Percentiles rank a stretch among this genome's conserved stretches.
phyloP scores from a whole-genome alignment of 495 filamentous ascomycete genomes.

The Pseudevernia furfuracea region DNA sequence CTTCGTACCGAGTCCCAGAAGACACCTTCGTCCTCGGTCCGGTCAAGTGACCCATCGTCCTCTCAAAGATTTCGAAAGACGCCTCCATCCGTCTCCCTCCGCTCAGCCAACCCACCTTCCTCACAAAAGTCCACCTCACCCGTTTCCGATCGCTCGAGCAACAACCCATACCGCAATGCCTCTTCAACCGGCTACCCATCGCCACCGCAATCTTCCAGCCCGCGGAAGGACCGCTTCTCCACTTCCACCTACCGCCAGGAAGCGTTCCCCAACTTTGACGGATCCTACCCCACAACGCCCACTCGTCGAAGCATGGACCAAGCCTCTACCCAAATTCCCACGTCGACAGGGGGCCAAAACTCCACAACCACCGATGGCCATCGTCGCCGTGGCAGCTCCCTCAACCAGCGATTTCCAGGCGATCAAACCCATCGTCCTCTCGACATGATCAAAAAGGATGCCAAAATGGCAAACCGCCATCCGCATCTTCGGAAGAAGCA shows the following conservation, averaged over 20 bases:
- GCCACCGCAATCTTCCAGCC: constrained; percentile 28
- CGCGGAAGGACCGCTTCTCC: constrained; percentile 31
- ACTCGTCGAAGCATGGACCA: constrained; percentile 22
- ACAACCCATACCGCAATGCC: constrained; percentile 37
- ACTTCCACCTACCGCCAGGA: constrained; percentile 23
- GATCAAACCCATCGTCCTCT: constrained; percentile 58
- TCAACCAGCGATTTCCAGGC: constrained; percentile 50
- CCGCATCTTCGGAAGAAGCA: constrained; percentile 56
- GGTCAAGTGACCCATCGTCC: constrained; percentile 6
- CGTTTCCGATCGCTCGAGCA: constrained; percentile 28
- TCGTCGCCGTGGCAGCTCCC: constrained; percentile 38
- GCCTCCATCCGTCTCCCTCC: constrained; percentile 11
- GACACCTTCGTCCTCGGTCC: constrained; percentile 18
- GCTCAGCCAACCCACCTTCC: background rate
- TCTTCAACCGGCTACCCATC: constrained; percentile 26
- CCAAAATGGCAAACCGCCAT: constrained; percentile 52
- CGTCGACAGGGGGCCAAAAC: constrained; percentile 24
- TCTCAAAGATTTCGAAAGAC: constrained; percentile 7
- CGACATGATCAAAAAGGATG: constrained; percentile 49
- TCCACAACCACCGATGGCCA: constrained; percentile 15
- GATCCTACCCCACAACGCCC: constrained; percentile 22
- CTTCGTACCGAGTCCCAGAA: constrained; percentile 18
- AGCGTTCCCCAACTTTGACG: constrained; percentile 27
- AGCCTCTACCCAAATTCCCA: constrained; percentile 26
- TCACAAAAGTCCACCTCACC: constrained; percentile 16